Evolutionary conservation across 768 basidiomycete genomes (phyloP), one percentile per base, ranked within the genome.

Genomic region (Boletus patriciae): DNA sequence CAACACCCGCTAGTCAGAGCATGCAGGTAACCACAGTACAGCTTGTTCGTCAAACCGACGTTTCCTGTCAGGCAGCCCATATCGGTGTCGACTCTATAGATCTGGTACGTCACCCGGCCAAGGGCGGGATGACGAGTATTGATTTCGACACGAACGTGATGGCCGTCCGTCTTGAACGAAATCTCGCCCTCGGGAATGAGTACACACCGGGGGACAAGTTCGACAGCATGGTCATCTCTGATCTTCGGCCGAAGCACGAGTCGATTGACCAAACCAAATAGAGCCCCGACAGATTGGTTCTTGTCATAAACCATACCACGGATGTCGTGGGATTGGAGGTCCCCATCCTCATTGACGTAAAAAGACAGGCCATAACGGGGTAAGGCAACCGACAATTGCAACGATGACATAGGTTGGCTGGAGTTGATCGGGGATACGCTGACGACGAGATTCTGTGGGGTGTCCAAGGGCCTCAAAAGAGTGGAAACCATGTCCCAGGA

Each of bases 11-110:
- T 75, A 4, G 74, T 80, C 4, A 80, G 54, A 18, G 78, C 76
- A 44, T 83, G 82, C 16, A 83, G 68, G 47, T 78, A 78, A 2
- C 73, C 67, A 45, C 68, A 70, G 50, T 71, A 79, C 8, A 80
- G 65, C 40, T 63, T 63, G 55, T 66, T 69, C 1, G 55, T 58
- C 38, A 75, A 46, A n/a, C 61, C 68, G 4, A 46, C 59, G 13
- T 68, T 68, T 3, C 70, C 68, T 11, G 46, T 55, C 25, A 77
- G n/a, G n/a, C n/a, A n/a, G n/a, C n/a, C n/a, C n/a, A n/a, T n/a
- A n/a, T n/a, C n/a, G n/a, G n/a, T n/a, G 48, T 78, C 66, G 6
- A 76, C 50, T 3, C 38, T 47, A 43, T 74, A 78, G 11, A 63
- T 66, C 40, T 71, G 63, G 53, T 66, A 76, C 1, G 44, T 53